A percentile compares a stretch with the other conserved stretches of the same genome.
Conservation (phyloP, 257 asterid species). For the Primulina eburnea region DNA sequence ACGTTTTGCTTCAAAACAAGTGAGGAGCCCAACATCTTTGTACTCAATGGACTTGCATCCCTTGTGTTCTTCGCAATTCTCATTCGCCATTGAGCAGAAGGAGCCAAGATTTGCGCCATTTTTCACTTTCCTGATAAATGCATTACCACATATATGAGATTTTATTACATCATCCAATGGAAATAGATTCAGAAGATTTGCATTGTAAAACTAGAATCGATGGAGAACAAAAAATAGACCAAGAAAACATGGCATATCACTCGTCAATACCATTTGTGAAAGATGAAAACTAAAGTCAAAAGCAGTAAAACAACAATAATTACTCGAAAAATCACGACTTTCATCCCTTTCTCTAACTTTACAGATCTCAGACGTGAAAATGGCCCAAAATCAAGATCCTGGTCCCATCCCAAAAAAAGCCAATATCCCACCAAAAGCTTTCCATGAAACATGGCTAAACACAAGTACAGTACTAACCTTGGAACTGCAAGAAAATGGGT, state of each 20-base stretch:
- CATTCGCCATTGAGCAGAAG: slow-evolving; percentile 96
- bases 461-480: slow-evolving; percentile 19
- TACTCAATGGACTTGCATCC: slow-evolving; percentile 52
- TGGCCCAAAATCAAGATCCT: not conserved
- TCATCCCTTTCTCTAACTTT: not conserved
- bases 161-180: not conserved
- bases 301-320: too few species aligned
- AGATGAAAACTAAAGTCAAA: not conserved
- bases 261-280: not conserved
- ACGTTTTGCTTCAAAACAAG: slow-evolving; percentile 66
- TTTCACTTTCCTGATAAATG: slow-evolving; percentile 32
- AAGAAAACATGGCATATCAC: not conserved
- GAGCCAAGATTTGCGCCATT: slow-evolving; percentile 97
- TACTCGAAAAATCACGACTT: not conserved
- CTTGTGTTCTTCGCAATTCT: slow-evolving; percentile 53
- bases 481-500: slow-evolving; percentile 20
- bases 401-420: not conserved
- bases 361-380: not conserved
- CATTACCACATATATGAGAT: slow-evolving; percentile 12
- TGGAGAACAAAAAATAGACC: not conserved
- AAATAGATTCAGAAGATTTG: not conserved
- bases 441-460: not conserved
- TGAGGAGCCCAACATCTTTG: slow-evolving; percentile 75
- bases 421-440: too few species aligned
- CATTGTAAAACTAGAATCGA: not conserved